phyloP scores from a whole-genome alignment of 2,329 filamentous ascomycete genomes.

The Diatrype stigma region DNA sequence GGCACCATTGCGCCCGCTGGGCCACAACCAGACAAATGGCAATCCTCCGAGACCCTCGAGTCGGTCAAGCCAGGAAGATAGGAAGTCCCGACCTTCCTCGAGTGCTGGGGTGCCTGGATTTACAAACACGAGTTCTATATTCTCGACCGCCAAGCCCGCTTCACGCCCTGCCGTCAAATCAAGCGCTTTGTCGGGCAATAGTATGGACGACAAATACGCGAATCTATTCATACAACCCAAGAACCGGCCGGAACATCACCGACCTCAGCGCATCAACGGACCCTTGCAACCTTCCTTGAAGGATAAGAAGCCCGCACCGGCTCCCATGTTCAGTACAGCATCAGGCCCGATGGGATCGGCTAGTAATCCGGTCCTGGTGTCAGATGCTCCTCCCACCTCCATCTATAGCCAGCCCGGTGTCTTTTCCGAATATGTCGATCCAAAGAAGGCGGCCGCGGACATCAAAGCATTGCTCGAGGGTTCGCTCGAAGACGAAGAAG shows the following conservation, averaged over 20 bases:
- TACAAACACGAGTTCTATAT: conserved; percentile 6
- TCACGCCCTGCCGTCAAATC: conserved; percentile 23
- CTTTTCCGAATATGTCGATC: conserved; percentile 63
- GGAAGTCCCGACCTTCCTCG: conserved; percentile 10
- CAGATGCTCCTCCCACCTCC: conserved; percentile 20
- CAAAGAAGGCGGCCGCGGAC: conserved; percentile 67
- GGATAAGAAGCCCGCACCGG: conserved; percentile 42
- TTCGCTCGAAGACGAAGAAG: conserved; percentile 69
- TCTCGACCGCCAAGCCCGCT: conserved; percentile 6
- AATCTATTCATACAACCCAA: conserved; percentile 50
- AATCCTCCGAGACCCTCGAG: conserved; percentile 17
- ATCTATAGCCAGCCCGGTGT: conserved; percentile 36
- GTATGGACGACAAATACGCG: conserved; percentile 49
- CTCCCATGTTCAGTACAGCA: conserved; percentile 46
- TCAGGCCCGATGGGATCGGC: conserved; percentile 21
- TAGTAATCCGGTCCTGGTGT: conserved; percentile 26
- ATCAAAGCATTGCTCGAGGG: conserved; percentile 80
- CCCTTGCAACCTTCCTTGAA: conserved; percentile 44
- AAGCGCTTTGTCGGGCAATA: conserved; percentile 17
- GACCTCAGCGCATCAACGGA: conserved; percentile 43
- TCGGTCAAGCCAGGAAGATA: conserved; percentile 8
- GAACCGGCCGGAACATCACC: conserved; percentile 54
- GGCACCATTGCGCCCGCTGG: conserved; percentile 37
- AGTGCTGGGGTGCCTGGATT: conserved; percentile 10
- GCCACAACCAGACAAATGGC: conserved; percentile 23